Base-by-base conservation (phyloP, 768 basidiomycete species). In the Mycena galopus region DNA sequence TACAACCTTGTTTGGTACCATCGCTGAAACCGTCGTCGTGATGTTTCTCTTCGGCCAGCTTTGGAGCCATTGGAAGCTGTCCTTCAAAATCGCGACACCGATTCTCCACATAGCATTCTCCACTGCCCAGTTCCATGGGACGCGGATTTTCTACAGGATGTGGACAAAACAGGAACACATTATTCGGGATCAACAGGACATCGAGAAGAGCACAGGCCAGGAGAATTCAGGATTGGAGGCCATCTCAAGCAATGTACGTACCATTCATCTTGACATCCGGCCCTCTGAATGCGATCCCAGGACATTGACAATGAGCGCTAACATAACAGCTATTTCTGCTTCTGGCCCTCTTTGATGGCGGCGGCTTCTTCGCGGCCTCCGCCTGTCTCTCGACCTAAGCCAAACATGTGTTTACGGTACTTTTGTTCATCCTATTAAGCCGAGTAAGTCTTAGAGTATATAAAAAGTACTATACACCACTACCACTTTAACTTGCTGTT, bases 91-190 rank as follows among this genome's bases (percentile, higher is more conserved):
- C 11, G 65, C 42, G 39, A 67, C 65, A 27, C 65, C 65, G 25
- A 25, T 58, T 11, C 44, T 67, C 21, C 65, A 67, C 33, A 29
- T 67, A 27, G 65, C 55, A 11, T 58, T 67, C 30, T 67, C 65
- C 39, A 32, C 27, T n/a, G 65, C 65, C 27, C 65, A 67, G 65
- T 67, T 67, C 19, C 65, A 67, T 23, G 56, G 65, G 39, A 67
- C 65, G 16, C 55, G 56, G 32, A 67, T 67, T 57, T 67, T 58
- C 32, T 67, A 47, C 10, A 30, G 55, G 42, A 58, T 67, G 65
- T 67, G 65, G 65, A 57, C 29, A 21, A 58, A 67, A 10, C 65
- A 67, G 65, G 30, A 67, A 16, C 16, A n/a, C 29, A 67, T 67
- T 14, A 67, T 67, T 42, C 53, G 64, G 2, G 51, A 65, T 53